A percentile compares a stretch with the other conserved stretches of the same genome.
Evolutionary conservation across 441 rosid genomes (phyloP).

Genomic region (Adansonia rubrostipa): DNA sequence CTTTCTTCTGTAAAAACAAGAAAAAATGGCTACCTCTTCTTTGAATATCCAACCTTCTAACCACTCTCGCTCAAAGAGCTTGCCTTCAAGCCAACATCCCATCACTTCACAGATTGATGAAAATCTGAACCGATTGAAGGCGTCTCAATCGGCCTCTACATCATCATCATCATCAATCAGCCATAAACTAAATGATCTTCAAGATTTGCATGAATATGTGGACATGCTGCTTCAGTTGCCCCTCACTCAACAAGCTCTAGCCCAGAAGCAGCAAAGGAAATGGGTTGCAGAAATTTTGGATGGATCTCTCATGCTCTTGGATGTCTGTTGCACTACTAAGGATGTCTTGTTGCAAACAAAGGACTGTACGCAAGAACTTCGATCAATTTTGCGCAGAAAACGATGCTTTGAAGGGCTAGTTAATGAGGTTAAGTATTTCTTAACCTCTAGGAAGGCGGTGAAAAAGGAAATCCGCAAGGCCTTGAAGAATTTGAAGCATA

Average conservation of each 20-base stretch:
- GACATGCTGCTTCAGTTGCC: too few relatives aligned
- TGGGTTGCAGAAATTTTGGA: slow-evolving; percentile 37
- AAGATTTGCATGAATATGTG: too few relatives aligned
- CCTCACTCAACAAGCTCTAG: slow-evolving; percentile 19
- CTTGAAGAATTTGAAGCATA: slow-evolving; percentile 31
- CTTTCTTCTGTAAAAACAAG: slow-evolving; percentile 3
- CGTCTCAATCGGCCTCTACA: slow-evolving; percentile 31
- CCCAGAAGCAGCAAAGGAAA: slow-evolving; percentile 29
- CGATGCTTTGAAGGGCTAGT: slow-evolving; percentile 26
- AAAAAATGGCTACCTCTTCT: slow-evolving; percentile 28
- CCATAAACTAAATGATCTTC: slow-evolving; percentile 30
- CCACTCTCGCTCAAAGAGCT: slow-evolving; percentile 24
- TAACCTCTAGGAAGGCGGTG: slow-evolving; percentile 33
- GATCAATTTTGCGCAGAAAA: slow-evolving; percentile 42
- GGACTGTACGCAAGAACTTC: slow-evolving; percentile 34
- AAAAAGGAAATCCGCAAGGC: slow-evolving; percentile 41
- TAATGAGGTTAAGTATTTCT: slow-evolving; percentile 35
- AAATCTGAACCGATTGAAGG: slow-evolving; percentile 29
- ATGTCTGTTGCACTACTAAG: slow-evolving; percentile 39
- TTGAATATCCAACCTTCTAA: not conserved
- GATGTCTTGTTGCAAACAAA: slow-evolving; percentile 44
- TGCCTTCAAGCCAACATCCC: slow-evolving; percentile 22
- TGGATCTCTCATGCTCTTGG: slow-evolving; percentile 45
- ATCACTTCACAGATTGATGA: slow-evolving; percentile 18
- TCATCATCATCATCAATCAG: slow-evolving; percentile 28